Base-by-base conservation (phyloP, 2,329 filamentous ascomycete species). In the Paramyrothecium sp. region DNA sequence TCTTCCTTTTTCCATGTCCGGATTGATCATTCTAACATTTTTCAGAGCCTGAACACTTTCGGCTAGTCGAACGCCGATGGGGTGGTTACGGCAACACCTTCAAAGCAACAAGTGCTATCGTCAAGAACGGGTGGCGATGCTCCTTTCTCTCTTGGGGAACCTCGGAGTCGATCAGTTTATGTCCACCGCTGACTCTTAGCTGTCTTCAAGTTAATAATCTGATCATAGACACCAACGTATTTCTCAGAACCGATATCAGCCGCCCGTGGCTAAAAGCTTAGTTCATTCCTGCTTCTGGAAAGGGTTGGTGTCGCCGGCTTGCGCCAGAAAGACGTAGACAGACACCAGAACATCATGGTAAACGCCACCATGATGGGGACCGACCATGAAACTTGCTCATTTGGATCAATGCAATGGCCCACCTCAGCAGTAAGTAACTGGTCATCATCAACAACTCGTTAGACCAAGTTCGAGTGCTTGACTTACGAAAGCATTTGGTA, bases 41-140 rank as follows among this genome's bases (percentile, higher is more conserved):
- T 38, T 16, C 33, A 38, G 33, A 38, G 33, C 16, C 10, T 38
- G 33, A 38, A 10, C 33, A 38, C 33, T 38, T 38, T 38, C 33
- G 33, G 33, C 33, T 16, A 38, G 33, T 38, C 10, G 10, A 38
- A 16, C 33, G 33, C 33, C 8, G 49, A 51, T 64, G 63, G 63
- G 61, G 61, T 16, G 61, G 61, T 7, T 62, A 58, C 26, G 38
- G 57, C 21, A 65, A 5, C 63, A 57, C 1, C 63, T 60, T 3
- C 51, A 38, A 19, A 58, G 60, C 3, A 33, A 58, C 3, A 64
- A 57, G 51, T 65, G 62, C 41, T 65, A 64, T 22, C 53, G 49
- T 2, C 63, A 66, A 49, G 62, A 65, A 49, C 58, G 62, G 12
- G 63, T 58, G 1, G 64, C 62, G 3, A 62, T 65, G 57, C 53